A percentile compares a stretch with the other conserved stretches of the same genome.
phyloP scores from a whole-genome alignment of 2,329 filamentous ascomycete species.

The Periconia macrospinosa region DNA sequence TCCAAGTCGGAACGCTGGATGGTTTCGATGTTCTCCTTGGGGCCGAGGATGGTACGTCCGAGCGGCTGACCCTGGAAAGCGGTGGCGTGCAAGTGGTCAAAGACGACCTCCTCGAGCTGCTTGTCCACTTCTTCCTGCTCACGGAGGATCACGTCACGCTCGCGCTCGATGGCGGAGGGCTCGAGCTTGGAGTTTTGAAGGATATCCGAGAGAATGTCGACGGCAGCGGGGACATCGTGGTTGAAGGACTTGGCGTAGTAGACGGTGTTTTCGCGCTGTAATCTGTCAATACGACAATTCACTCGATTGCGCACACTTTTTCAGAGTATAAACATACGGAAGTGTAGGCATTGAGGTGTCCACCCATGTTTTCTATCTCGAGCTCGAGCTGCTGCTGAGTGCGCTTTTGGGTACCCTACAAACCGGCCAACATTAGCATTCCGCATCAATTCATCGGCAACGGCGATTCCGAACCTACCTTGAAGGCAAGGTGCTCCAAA shows the following conservation, averaged over 20 bases:
- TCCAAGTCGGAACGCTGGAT: conserved; percentile 88
- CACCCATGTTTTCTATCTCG: conserved; percentile 99
- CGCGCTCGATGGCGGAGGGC: conserved; percentile 86
- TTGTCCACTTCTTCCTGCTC: conserved; percentile 99
- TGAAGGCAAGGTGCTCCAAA: conserved; percentile 99
- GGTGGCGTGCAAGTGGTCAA: conserved; percentile 97
- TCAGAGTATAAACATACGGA: conserved; percentile 66
- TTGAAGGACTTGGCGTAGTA: conserved; percentile 99
- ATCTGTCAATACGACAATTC: conserved; percentile 43
- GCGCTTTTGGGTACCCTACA: conserved; percentile 85
- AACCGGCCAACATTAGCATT: conserved; percentile 25
- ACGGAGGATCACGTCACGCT: conserved; percentile 97
- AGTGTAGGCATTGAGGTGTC: conserved; percentile 98
- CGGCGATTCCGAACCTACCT: conserved; percentile 60
- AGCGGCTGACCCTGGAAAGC: conserved; percentile 96
- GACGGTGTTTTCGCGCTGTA: conserved; percentile 92
- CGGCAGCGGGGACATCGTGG: conserved; percentile 90
- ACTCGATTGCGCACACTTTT: neutral
- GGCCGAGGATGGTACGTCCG: conserved; percentile 95
- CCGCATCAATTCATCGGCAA: conserved; percentile 8
- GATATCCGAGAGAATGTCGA: conserved; percentile 98
- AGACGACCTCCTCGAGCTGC: conserved; percentile 98
- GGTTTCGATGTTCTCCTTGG: conserved; percentile 96
- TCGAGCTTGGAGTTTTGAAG: conserved; percentile 99
- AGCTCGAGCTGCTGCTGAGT: conserved; percentile 97